Percentiles rank a stretch among this genome's conserved stretches.
Evolutionary conservation across 352 stramenopile species (phyloP).

Genomic region (Globisporangium mamillatum): DNA sequence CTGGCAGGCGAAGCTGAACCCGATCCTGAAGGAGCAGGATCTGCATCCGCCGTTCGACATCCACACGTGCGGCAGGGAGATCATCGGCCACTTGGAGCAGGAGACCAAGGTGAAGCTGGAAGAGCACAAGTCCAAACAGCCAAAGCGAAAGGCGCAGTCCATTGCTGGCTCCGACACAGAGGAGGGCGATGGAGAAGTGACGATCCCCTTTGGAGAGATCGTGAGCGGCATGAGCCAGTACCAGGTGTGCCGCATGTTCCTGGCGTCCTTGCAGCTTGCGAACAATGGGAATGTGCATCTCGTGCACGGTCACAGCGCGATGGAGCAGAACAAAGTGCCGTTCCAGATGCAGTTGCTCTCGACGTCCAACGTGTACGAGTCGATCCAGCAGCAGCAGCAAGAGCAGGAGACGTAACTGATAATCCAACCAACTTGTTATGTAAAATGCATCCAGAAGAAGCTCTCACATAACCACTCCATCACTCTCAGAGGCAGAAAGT

Average conservation of each 20-base stretch:
- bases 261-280: slow-evolving; percentile 89
- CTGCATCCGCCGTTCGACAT: slow-evolving; percentile 71
- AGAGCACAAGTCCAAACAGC: slow-evolving; percentile 21
- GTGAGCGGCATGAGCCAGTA: slow-evolving; percentile 54
- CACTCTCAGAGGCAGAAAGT: background rate
- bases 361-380: slow-evolving; percentile 59
- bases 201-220: slow-evolving; percentile 55
- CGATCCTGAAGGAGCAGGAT: slow-evolving; percentile 73
- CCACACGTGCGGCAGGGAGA: slow-evolving; percentile 59
- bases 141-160: slow-evolving; percentile 29
- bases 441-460: background rate
- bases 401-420: slow-evolving; percentile 4
- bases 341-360: slow-evolving; percentile 72
- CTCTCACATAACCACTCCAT: background rate
- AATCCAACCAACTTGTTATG: background rate
- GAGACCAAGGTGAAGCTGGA: slow-evolving; percentile 26
- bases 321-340: slow-evolving; percentile 51
- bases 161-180: slow-evolving; percentile 22
- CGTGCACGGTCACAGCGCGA: slow-evolving; percentile 60
- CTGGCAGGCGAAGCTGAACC: slow-evolving; percentile 72
- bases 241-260: slow-evolving; percentile 89
- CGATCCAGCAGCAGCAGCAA: slow-evolving; percentile 28
- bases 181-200: slow-evolving; percentile 13
- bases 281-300: slow-evolving; percentile 89
- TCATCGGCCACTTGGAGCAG: slow-evolving; percentile 48